Evolutionary conservation across 768 basidiomycete species (phyloP), one percentile per base, ranked within the genome.

Genomic region (Mrakia blollopis): DNA sequence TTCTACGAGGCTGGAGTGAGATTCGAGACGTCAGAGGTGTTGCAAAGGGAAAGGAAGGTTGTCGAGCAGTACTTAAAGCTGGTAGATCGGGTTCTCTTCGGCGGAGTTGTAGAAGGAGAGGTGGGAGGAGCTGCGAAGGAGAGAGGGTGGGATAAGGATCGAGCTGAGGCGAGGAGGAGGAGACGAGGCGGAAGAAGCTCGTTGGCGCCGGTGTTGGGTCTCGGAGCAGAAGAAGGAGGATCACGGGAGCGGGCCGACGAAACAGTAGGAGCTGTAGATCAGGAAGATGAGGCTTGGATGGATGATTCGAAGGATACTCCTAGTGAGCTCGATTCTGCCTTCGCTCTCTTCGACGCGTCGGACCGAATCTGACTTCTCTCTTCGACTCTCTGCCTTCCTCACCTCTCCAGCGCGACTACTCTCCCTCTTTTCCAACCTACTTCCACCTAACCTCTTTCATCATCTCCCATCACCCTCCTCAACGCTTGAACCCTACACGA

Each of bases 1-100:
- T 11, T 32, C 4, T 72, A 72, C 52, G 23, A 54, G 52, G 23
- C 21, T 2, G 54, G 13, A 0, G 28, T 18, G 25, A 60, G 54
- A 25, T 72, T 72, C 7, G 72, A 32, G 60, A 28, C 50, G 21
- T 50, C 47, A 44, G 83, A 82, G 28, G 86, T 89, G 41, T 83
- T 93, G 75, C 81, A 54, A 79, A 88, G 86, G 81, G 91, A 93
- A 82, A 84, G 87, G 79, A 83, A 82, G 1, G 86, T 87, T 7
- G 87, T 94, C 4, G 82, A 83, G 52, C 82, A 84, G 68, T 94
- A 93, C 82, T 81, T 93, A 77, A 88, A 92, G 78, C 86, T 89
- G n/a, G 92, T 93, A 4, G 92, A 93, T 80, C 88, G 90, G 76
- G 90, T 91, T 4, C 81, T 94, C 21, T 94, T 94, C 77, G 71